A percentile compares a stretch with the other conserved stretches of the same genome.
These are phyloP conservation scores for Triticum turgidum DNA, from an alignment of 176 grass and related monocot genomes.

Conservation along the genomic window DNA sequence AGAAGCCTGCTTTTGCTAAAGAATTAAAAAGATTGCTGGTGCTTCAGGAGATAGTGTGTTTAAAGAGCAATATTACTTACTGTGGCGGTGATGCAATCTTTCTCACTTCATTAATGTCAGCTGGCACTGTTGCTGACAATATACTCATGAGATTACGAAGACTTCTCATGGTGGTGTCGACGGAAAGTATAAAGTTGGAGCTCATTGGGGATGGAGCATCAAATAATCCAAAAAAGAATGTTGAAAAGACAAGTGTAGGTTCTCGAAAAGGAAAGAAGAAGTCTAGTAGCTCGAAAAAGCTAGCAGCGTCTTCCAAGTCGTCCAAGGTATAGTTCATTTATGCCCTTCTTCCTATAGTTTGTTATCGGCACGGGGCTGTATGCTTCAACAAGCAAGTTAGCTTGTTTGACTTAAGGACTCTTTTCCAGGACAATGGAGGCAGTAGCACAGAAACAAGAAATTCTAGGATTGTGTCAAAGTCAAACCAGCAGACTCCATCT, in stretches of 20 bases:
- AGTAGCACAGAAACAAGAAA: slow-evolving; percentile 43
- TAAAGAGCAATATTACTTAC: slow-evolving; percentile 54
- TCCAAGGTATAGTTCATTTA: slow-evolving; percentile 49
- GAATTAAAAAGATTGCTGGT: slow-evolving; percentile 59
- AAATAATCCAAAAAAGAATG: slow-evolving; percentile 46
- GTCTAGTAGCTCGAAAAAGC: slow-evolving; percentile 63
- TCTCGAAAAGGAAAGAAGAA: slow-evolving; percentile 91
- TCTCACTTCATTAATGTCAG: slow-evolving; percentile 72
- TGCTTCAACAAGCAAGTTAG: slow-evolving; percentile 30
- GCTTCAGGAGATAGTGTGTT: slow-evolving; percentile 63
- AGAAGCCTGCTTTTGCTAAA: slow-evolving; percentile 37
- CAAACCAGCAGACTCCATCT: slow-evolving; percentile 33
- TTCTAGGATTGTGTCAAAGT: slow-evolving; percentile 35
- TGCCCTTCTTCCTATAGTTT: slow-evolving; percentile 22
- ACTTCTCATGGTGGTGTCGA: slow-evolving; percentile 72
- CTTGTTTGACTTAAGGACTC: slow-evolving; percentile 14
- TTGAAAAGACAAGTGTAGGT: slow-evolving; percentile 41
- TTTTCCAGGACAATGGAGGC: slow-evolving; percentile 50
- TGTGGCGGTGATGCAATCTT: slow-evolving; percentile 51
- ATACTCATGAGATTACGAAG: slow-evolving; percentile 65
- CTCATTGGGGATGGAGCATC: slow-evolving; percentile 72
- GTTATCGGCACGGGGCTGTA: slow-evolving; percentile 15
- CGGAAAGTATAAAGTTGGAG: slow-evolving; percentile 79
- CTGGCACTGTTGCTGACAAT: slow-evolving; percentile 61
- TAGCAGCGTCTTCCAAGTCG: slow-evolving; percentile 41